These are phyloP conservation scores for Skeletonema menzelii DNA, from an alignment of 108 stramenopile species.

Conservation along the genomic window DNA sequence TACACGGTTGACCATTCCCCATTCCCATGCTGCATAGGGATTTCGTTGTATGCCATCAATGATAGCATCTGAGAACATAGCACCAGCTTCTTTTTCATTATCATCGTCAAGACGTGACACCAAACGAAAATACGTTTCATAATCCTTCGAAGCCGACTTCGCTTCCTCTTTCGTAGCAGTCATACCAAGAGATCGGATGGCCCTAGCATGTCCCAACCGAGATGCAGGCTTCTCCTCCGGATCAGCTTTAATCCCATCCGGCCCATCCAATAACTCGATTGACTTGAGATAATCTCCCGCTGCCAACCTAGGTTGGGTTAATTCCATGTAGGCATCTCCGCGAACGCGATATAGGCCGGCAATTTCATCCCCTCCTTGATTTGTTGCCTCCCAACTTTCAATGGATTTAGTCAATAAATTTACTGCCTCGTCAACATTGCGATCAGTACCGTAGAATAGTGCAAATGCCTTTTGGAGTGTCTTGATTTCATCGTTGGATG, in stretches of 20 bases:
- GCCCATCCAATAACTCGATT: constrained; percentile 44
- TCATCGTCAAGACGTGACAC: constrained; percentile 62
- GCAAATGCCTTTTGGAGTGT: constrained; percentile 68
- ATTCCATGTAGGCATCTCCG: constrained; percentile 73
- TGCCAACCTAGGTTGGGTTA: constrained; percentile 43
- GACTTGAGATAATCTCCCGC: constrained; percentile 60
- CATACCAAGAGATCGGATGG: constrained; percentile 48
- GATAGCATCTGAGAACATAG: constrained; percentile 25
- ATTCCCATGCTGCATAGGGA: constrained; percentile 87
- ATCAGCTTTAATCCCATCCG: constrained; percentile 60
- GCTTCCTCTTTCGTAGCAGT: constrained; percentile 45
- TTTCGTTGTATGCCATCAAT: constrained; percentile 66
- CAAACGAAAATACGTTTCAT: constrained; percentile 49
- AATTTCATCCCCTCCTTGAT: constrained; percentile 60
- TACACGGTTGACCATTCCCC: constrained; percentile 64
- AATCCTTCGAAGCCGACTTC: constrained; percentile 53
- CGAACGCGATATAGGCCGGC: constrained; percentile 76
- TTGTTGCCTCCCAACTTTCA: constrained; percentile 53
- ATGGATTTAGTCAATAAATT: constrained; percentile 55
- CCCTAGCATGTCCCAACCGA: constrained; percentile 69
- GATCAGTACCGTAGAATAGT: constrained; percentile 21
- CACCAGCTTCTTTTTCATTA: constrained; percentile 43
- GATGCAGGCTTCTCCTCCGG: constrained; percentile 64
- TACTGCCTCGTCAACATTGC: constrained; percentile 43
- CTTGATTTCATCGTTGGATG: constrained; percentile 61